Base-by-base conservation (phyloP, 2,329 filamentous ascomycete genomes). In the Teratosphaeria zuluensis region DNA sequence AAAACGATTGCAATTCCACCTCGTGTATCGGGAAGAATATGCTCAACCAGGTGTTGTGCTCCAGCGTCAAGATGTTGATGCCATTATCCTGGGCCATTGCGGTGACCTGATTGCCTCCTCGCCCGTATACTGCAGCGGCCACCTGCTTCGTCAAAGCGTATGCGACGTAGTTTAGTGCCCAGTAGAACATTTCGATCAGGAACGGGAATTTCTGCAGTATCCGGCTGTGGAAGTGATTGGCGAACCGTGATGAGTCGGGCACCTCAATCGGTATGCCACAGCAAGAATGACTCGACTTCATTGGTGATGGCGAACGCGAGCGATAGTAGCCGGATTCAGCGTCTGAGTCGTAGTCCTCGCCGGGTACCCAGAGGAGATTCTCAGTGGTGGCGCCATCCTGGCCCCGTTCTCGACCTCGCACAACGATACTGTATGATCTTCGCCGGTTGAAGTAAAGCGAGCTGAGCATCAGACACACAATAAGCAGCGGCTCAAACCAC, bases 161-260 rank as follows among this genome's bases (percentile, higher is more conserved):
- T 68, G 86, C 84, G 53, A 80, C 76, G 63, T 85, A 81, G 66
- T 84, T 87, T 64, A 88, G 77, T 51, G 80, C 77, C 85, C 85
- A 88, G 74, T 88, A 88, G 70, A 88, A 87, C 84, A 88, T 88
- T 71, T 88, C 85, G 54, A 88, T 79, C 57, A 88, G 71, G 68
- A 88, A 88, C 4, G 86, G 85, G 63, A 84, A 87, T 67, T 84
- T 85, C 69, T 86, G 81, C 59, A 88, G 75, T 58, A 87, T 77
- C 30, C 84, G 77, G 61, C 81, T 85, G 69, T 87, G 84, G 54
- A 81, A 69, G 68, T 86, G 73, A 60, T 80, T 76, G 46, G 79
- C 77, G 70, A 85, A 88, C n/a, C 81, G 78, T 8, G 31, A 24
- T 7, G 58, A 58, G 11, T 58, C 56, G 4, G 56, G 38, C 42